Conservation (phyloP, 2,329 filamentous ascomycete genomes). For the Trichoderma sp. region DNA sequence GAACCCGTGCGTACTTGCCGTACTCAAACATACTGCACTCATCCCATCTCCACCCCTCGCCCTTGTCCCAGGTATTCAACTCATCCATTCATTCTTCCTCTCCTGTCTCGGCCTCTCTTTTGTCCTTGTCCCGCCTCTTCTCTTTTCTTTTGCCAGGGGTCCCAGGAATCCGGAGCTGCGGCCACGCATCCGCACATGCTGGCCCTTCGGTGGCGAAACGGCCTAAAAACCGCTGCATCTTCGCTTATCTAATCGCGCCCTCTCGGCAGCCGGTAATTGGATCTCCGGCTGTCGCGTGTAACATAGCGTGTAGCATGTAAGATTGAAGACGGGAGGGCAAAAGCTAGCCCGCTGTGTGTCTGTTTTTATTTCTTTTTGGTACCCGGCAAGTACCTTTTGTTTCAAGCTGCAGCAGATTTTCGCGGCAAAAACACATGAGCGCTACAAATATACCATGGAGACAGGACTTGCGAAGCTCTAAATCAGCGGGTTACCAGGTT, state of each 20-base stretch:
- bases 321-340: too few relatives aligned
- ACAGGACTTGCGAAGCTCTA: not conserved
- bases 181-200: not conserved
- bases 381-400: not conserved
- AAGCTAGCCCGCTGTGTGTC: not conserved
- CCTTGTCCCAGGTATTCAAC: not conserved
- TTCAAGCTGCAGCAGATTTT: not conserved
- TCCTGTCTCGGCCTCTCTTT: not conserved
- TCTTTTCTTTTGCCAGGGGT: not conserved
- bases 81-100: not conserved
- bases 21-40: not conserved
- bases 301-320: too few relatives aligned
- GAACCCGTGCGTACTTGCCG: not conserved
- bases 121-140: not conserved
- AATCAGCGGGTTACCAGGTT: not conserved
- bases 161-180: not conserved
- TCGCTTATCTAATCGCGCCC: slow-evolving; percentile 2
- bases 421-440: not conserved
- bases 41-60: not conserved
- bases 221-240: not conserved
- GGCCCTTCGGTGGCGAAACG: not conserved
- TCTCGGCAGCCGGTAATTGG: slow-evolving; percentile 1
- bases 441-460: not conserved
- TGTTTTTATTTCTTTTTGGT: not conserved
- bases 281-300: not conserved